Percentiles rank a stretch among this genome's conserved stretches.
These are phyloP conservation scores for Pseudocercospora vitis DNA, from an alignment of 2,329 filamentous ascomycete genomes.

Conservation along the genomic window DNA sequence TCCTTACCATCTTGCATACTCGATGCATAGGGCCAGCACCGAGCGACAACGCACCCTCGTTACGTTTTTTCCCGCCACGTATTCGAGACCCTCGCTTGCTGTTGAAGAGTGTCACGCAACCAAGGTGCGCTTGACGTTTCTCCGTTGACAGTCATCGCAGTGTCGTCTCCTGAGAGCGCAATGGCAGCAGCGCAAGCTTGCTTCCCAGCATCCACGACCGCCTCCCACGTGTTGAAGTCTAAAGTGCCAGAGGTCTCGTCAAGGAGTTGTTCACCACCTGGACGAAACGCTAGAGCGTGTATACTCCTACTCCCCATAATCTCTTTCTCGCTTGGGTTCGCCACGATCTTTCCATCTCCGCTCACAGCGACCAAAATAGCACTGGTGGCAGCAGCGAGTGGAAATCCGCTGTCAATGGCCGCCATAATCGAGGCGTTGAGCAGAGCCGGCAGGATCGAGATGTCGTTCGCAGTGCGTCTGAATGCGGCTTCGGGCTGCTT, in stretches of 20 bases:
- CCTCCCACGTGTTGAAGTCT: conserved; percentile 71
- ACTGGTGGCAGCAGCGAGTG: conserved; percentile 70
- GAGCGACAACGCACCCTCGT: too few species aligned
- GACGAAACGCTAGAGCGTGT: conserved; percentile 83
- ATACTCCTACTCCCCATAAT: conserved; percentile 65
- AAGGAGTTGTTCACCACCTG: conserved; percentile 69
- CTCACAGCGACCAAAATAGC: conserved; percentile 64
- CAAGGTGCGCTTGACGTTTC: conserved; percentile 37
- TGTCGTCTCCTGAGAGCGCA: conserved; percentile 38
- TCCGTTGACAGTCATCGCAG: conserved; percentile 43
- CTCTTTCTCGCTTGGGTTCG: conserved; percentile 63
- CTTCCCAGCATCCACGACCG: conserved; percentile 64
- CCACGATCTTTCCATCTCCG: conserved; percentile 36
- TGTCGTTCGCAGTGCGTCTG: conserved; percentile 55
- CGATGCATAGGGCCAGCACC: too few species aligned
- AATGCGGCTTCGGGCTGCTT: conserved; percentile 57
- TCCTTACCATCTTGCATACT: too few species aligned
- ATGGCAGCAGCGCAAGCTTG: conserved; percentile 59
- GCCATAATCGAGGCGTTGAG: conserved; percentile 77
- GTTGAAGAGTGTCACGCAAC: conserved; percentile 43
- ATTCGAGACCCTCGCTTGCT: conserved; percentile 43
- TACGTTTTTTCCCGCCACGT: conserved; percentile 41
- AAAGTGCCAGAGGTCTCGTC: conserved; percentile 82
- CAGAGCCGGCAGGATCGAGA: conserved; percentile 76
- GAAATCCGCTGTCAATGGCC: conserved; percentile 78